Evolutionary conservation across 2,329 filamentous ascomycete species (phyloP).

Genomic region (Hypomyces rosellus): DNA sequence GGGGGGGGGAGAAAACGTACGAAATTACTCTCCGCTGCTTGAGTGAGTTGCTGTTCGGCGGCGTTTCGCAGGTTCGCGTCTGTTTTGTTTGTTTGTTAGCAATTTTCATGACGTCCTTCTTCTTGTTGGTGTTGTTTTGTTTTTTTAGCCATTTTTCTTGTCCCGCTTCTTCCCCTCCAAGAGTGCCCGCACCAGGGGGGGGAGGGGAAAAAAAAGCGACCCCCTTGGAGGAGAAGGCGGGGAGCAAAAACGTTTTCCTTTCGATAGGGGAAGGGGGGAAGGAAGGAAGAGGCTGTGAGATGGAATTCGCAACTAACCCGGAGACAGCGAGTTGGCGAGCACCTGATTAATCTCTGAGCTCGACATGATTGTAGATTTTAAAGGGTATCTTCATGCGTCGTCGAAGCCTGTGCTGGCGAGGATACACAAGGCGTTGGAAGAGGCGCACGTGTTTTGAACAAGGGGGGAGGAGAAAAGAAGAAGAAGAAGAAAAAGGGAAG

Average conservation of each 20-base stretch:
- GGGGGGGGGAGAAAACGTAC: constrained; percentile 47
- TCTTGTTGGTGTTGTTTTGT: neutral
- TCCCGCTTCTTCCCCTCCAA: neutral
- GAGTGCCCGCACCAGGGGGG: neutral
- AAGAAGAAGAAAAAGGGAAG: constrained; percentile 19
- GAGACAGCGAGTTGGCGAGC: constrained; percentile 91
- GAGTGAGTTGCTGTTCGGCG: constrained; percentile 88
- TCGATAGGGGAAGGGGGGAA: constrained; percentile 8
- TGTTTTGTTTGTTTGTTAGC: constrained; percentile 39
- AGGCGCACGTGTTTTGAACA: constrained; percentile 23
- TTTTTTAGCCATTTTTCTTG: constrained; percentile 2
- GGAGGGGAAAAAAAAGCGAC: neutral
- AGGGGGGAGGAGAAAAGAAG: constrained; percentile 19
- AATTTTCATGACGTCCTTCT: constrained; percentile 17
- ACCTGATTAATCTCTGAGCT: constrained; percentile 95
- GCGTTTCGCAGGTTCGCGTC: constrained; percentile 84
- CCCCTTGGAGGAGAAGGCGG: neutral
- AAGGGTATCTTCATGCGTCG: constrained; percentile 33
- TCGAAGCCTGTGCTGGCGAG: constrained; percentile 19
- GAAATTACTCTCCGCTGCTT: constrained; percentile 92
- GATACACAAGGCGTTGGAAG: constrained; percentile 16
- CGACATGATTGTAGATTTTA: constrained; percentile 49
- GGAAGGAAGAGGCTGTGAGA: constrained; percentile 4
- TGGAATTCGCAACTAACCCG: constrained; percentile 57
- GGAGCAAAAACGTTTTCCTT: neutral